A percentile compares a stretch with the other conserved stretches of the same genome.
Conservation (phyloP, 768 basidiomycete species). For the Boletus pseudopeckii region DNA sequence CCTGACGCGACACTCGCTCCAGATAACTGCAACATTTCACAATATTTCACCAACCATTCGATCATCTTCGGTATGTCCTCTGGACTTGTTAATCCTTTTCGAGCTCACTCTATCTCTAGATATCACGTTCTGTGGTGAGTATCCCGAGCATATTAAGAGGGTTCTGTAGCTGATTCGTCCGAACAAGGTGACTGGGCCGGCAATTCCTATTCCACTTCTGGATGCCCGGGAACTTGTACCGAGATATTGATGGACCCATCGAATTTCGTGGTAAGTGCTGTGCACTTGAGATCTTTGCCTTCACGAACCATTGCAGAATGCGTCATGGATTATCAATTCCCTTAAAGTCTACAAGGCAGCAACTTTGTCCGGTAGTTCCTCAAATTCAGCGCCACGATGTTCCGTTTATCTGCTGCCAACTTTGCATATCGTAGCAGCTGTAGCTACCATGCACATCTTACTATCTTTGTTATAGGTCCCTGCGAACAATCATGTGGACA, state of each 20-base stretch:
- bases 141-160: background rate
- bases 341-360: conserved; percentile 72
- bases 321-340: conserved; percentile 76
- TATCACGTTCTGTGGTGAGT: conserved; percentile 77
- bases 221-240: conserved; percentile 72
- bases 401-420: conserved; percentile 3
- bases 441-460: conserved; percentile 12
- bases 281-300: background rate
- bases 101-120: conserved; percentile 41
- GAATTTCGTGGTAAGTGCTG: conserved; percentile 62
- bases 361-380: conserved; percentile 38
- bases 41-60: conserved; percentile 65
- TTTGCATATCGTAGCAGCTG: conserved; percentile 9
- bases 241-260: conserved; percentile 59
- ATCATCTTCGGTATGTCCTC: conserved; percentile 65
- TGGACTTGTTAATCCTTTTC: background rate
- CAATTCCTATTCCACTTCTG: conserved; percentile 69
- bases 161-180: conserved; percentile 5
- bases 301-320: conserved; percentile 48
- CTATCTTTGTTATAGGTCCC: conserved; percentile 16
- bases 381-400: conserved; percentile 10
- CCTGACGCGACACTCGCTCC: conserved; percentile 62
- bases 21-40: conserved; percentile 50
- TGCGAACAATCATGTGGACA: conserved; percentile 1
- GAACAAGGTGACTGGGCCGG: conserved; percentile 77